Percentiles rank a stretch among this genome's conserved stretches.
These are phyloP conservation scores for Nicotiana sylvestris DNA, from an alignment of 257 asterid species.

Conservation along the genomic window DNA sequence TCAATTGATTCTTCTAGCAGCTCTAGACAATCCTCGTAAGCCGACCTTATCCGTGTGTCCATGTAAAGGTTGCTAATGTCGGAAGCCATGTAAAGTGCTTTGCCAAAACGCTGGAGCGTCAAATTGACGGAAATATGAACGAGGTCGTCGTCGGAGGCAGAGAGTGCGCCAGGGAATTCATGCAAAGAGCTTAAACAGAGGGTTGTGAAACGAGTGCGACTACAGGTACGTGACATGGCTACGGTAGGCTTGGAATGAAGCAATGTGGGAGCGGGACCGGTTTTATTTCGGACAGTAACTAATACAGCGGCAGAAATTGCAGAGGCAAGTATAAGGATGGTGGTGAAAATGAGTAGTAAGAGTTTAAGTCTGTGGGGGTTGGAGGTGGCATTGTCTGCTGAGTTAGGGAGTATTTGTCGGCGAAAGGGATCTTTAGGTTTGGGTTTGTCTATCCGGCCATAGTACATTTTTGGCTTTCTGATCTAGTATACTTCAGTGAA, in stretches of 20 bases:
- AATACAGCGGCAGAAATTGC: slow-evolving; percentile 50
- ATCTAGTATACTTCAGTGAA: not conserved
- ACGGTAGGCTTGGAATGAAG: slow-evolving; percentile 42
- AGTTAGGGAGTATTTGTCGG: slow-evolving; percentile 15
- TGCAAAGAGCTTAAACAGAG: slow-evolving; percentile 69
- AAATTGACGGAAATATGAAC: slow-evolving; percentile 82
- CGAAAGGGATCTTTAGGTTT: slow-evolving; percentile 25
- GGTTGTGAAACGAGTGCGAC: slow-evolving; percentile 49
- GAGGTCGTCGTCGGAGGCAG: slow-evolving; percentile 72
- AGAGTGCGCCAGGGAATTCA: slow-evolving; percentile 68
- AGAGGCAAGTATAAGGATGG: slow-evolving; percentile 45
- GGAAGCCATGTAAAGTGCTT: slow-evolving; percentile 59
- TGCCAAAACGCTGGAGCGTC: slow-evolving; percentile 66
- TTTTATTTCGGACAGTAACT: slow-evolving; percentile 28
- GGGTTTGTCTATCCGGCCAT: slow-evolving; percentile 46
- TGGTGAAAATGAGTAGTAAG: slow-evolving; percentile 39
- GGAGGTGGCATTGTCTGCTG: not conserved
- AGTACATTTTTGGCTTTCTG: slow-evolving; percentile 34
- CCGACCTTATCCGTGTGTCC: slow-evolving; percentile 68
- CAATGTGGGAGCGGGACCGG: slow-evolving; percentile 14
- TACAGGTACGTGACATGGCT: slow-evolving; percentile 69
- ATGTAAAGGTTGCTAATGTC: slow-evolving; percentile 54
- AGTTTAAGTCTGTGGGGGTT: slow-evolving; percentile 34
- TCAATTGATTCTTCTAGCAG: slow-evolving; percentile 77
- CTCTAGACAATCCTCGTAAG: slow-evolving; percentile 80